Evolutionary conservation across 495 filamentous ascomycete genomes (phyloP).

Genomic region (Penicillium fimorum): DNA sequence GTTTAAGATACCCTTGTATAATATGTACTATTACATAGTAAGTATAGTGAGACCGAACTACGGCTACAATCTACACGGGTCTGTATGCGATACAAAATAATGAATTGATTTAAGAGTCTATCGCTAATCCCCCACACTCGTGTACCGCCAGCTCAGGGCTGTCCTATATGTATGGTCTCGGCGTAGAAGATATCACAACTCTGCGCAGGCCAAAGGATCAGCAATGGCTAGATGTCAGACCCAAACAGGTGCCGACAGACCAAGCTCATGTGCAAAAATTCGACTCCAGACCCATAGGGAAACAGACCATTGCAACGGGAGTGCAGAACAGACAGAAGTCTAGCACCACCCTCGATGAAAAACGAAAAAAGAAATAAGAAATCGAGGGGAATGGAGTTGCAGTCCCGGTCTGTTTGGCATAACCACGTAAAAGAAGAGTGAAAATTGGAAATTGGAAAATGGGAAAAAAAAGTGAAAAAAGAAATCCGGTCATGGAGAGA

Average conservation of each 20-base stretch:
- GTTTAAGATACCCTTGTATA: conserved; percentile 10
- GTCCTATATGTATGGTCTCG: conserved; percentile 1
- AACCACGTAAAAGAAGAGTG: conserved; percentile 38
- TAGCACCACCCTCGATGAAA: conserved; percentile 27
- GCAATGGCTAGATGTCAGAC: conserved; percentile 15
- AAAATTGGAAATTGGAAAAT: conserved; percentile 5
- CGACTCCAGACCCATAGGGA: conserved; percentile 20
- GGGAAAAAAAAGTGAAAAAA: conserved; percentile 1
- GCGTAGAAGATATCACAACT: conserved; percentile 31
- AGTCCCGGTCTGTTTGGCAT: conserved; percentile 43
- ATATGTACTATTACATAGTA: not conserved
- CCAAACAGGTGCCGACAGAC: conserved; percentile 20
- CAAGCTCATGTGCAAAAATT: conserved; percentile 14
- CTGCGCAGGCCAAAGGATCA: conserved; percentile 10
- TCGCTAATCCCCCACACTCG: conserved; percentile 21
- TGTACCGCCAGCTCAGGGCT: conserved; percentile 17
- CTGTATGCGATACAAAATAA: conserved; percentile 20
- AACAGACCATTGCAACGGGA: conserved; percentile 27
- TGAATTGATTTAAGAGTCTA: conserved; percentile 25
- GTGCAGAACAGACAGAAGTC: conserved; percentile 24
- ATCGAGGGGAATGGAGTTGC: conserved; percentile 26
- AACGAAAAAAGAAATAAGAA: conserved; percentile 30
- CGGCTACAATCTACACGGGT: conserved; percentile 4
- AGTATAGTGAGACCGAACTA: conserved; percentile 1
- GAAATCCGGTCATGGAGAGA: conserved; percentile 23